These are phyloP conservation scores for Luvunga scandens DNA, from an alignment of 345 rosid genomes.

Conservation along the genomic window DNA sequence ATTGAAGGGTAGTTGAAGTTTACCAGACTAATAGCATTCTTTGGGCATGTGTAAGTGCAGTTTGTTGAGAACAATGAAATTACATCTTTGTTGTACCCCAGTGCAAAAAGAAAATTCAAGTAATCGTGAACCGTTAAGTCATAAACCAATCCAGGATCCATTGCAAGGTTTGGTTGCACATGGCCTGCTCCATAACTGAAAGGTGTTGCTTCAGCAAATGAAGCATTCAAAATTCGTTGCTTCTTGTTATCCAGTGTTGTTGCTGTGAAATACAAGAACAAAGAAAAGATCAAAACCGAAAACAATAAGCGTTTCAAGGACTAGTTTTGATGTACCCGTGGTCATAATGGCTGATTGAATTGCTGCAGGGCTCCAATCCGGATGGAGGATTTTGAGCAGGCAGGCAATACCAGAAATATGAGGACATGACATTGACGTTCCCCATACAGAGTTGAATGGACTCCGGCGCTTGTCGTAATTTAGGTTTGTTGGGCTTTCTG, in stretches of 20 bases:
- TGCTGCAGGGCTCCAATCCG: slow-evolving; percentile 79
- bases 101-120: slow-evolving; percentile 62
- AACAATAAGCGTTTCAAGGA: not conserved
- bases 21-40: slow-evolving; percentile 26
- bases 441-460: slow-evolving; percentile 49
- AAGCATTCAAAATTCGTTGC: slow-evolving; percentile 42
- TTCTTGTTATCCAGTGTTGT: slow-evolving; percentile 45
- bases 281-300: not conserved
- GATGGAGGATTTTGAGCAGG: too few species aligned
- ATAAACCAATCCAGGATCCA: slow-evolving; percentile 80
- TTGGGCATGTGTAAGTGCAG: slow-evolving; percentile 38
- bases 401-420: too few species aligned
- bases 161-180: slow-evolving; percentile 67
- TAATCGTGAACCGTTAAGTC: slow-evolving; percentile 53
- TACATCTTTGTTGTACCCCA: slow-evolving; percentile 53
- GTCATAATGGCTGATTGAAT: slow-evolving; percentile 81
- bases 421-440: slow-evolving; percentile 85
- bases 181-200: slow-evolving; percentile 84
- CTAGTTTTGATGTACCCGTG: slow-evolving; percentile 41
- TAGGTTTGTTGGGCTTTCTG: slow-evolving; percentile 45
- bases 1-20: slow-evolving; percentile 88
- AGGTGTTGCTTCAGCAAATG: slow-evolving; percentile 50
- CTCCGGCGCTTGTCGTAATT: slow-evolving; percentile 49
- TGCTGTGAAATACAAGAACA: slow-evolving; percentile 32
- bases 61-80: slow-evolving; percentile 33